phyloP scores from a whole-genome alignment of 73 alveolate genomes.

The Paramecium octaurelia region DNA sequence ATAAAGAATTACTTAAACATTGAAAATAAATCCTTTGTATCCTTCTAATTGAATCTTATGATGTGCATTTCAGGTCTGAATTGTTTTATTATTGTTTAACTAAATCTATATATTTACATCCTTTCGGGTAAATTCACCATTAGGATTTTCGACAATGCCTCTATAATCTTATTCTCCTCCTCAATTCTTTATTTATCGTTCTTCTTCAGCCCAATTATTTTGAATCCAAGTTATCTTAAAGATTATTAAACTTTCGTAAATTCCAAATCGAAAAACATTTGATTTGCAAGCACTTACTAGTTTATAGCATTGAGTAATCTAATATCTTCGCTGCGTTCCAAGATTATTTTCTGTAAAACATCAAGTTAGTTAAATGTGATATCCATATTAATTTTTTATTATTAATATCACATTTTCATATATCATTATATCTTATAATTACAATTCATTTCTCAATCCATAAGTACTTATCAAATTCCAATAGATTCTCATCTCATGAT shows the following conservation, averaged over 20 bases:
- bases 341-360: neutral
- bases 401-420: neutral
- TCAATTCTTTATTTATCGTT: neutral
- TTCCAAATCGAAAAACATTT: conserved; percentile 28
- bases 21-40: neutral
- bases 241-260: conserved; percentile 5
- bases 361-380: conserved; percentile 23
- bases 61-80: conserved; percentile 52
- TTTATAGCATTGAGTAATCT: neutral
- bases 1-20: conserved; percentile 50
- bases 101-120: conserved; percentile 23
- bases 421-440: neutral
- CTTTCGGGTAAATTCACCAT: conserved; percentile 34
- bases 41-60: conserved; percentile 42
- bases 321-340: neutral
- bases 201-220: conserved; percentile 10
- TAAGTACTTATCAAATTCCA: neutral
- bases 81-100: neutral
- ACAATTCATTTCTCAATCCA: neutral
- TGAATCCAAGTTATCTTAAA: conserved; percentile 29
- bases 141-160: neutral
- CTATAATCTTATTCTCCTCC: conserved; percentile 24
- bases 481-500: too few relatives aligned
- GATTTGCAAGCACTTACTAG: neutral
- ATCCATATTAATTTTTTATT: conserved; percentile 6